Base-by-base conservation (phyloP, 345 rosid species). In the Brassica carinata region DNA sequence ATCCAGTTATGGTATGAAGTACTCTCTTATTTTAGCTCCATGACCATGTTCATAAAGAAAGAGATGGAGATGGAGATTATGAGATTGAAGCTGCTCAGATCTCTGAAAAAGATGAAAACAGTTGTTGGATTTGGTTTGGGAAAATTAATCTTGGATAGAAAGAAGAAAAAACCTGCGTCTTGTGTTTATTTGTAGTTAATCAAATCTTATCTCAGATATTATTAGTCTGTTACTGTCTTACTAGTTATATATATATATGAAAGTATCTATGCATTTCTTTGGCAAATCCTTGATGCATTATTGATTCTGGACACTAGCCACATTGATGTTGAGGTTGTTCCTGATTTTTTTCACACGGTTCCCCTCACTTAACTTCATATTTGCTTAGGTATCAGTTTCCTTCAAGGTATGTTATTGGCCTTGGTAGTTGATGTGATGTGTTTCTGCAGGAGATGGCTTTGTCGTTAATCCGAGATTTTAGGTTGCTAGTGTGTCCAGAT, bases 401-500 rank as follows among this genome's bases (percentile, higher is more conserved):
- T 45, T 45, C n/a, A 45, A 45, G 53, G 14, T 45, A 8, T 11
- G n/a, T 45, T 45, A 8, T 45, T 45, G 53, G 53, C 53, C 3
- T 45, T 45, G 53, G 53, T 45, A 7, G 53, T 45, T 45, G 53
- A 45, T 11, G 53, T 29, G 30, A 45, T 45, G 53, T 45, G 53
- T 45, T 45, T 45, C 14, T 45, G 53, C n/a, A 11, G n/a, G n/a
- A 45, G 53, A 45, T 10, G 53, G 53, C 53, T 45, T 45, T 45
- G 53, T 45, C 53, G 53, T 45, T 4, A 45, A 45, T 45, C 53
- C 53, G 53, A 10, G 14, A 10, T 45, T 10, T 45, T 45, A 11
- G 53, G n/a, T 45, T 14, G n/a, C n/a, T 11, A 45, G 53, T 10
- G 53, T 11, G 14, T 45, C 99, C 99, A 3, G 97, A 93, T 83